Conservation (phyloP, 108 stramenopile species). For the Nitzschia sp. region DNA sequence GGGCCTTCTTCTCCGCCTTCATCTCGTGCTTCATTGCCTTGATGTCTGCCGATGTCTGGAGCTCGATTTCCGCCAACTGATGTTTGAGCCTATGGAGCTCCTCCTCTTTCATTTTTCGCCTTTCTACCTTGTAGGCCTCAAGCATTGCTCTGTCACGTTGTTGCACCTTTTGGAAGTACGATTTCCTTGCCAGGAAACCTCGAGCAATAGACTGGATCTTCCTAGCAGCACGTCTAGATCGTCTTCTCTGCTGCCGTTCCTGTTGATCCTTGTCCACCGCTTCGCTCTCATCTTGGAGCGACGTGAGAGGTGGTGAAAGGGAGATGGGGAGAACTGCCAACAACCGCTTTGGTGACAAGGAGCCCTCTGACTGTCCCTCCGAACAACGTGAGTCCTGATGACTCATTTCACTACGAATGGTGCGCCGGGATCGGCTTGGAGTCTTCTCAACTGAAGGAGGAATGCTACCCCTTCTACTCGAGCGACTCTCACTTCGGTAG, state of each 20-base stretch:
- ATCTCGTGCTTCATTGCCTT: background rate
- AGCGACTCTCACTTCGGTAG: background rate
- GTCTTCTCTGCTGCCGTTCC: background rate
- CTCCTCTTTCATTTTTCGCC: background rate
- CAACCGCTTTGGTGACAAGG: background rate
- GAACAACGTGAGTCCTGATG: too few relatives aligned
- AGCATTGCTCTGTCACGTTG: background rate
- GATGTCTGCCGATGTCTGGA: background rate
- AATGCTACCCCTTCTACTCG: background rate
- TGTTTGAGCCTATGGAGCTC: background rate
- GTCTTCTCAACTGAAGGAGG: too few relatives aligned
- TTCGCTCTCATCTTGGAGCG: background rate
- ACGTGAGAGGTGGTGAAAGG: background rate
- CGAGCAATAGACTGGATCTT: background rate
- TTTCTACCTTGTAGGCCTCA: background rate
- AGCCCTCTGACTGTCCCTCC: background rate
- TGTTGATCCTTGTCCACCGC: background rate
- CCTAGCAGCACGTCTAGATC: background rate
- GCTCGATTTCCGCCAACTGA: background rate
- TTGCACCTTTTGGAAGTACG: background rate
- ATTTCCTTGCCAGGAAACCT: background rate
- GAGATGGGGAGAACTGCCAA: background rate
- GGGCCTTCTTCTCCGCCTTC: background rate
- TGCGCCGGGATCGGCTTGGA: too few relatives aligned
- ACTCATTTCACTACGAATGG: too few relatives aligned